Percentiles rank a stretch among this genome's conserved stretches.
phyloP scores from a whole-genome alignment of 208 protist genomes.

The Balamuthia mandrillaris region DNA sequence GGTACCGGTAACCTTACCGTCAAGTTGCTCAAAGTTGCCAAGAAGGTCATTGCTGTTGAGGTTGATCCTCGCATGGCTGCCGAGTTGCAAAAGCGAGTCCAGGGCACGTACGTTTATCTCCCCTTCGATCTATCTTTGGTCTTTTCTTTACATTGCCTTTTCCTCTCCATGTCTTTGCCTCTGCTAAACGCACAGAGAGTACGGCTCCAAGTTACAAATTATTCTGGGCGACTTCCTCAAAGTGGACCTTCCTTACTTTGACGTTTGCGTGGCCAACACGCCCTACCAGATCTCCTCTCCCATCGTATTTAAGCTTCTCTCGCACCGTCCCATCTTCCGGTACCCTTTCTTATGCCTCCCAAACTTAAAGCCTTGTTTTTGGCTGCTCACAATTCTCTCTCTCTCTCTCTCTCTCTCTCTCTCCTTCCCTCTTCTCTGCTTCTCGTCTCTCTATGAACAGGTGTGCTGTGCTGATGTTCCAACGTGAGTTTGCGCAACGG shows the following conservation, averaged over 20 bases:
- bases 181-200: slow-evolving; percentile 37
- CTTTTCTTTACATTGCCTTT: too few relatives aligned
- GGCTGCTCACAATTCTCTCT: too few relatives aligned
- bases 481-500: slow-evolving; percentile 98
- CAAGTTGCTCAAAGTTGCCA: slow-evolving; percentile 90
- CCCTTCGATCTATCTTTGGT: too few relatives aligned
- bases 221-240: slow-evolving; percentile 97
- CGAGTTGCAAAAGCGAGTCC: slow-evolving; percentile 98
- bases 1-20: slow-evolving; percentile 99
- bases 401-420: slow-evolving; percentile 4
- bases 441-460: slow-evolving; percentile 69
- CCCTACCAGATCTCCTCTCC: slow-evolving; percentile 93
- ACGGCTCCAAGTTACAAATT: slow-evolving; percentile 90
- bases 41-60: slow-evolving; percentile 95
- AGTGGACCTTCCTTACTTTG: slow-evolving; percentile 98
- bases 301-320: slow-evolving; percentile 98
- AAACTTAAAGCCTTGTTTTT: too few relatives aligned
- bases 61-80: slow-evolving; percentile 98
- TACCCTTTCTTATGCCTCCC: slow-evolving; percentile 7
- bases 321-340: slow-evolving; percentile 81
- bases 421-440: neutral
- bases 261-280: slow-evolving; percentile 99
- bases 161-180: too few relatives aligned
- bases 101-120: slow-evolving; percentile 72
- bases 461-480: slow-evolving; percentile 98